Evolutionary conservation across 139 green algal genomes (phyloP), one percentile per base, ranked within the genome.

Genomic region (Edaphochlamys debaryana): DNA sequence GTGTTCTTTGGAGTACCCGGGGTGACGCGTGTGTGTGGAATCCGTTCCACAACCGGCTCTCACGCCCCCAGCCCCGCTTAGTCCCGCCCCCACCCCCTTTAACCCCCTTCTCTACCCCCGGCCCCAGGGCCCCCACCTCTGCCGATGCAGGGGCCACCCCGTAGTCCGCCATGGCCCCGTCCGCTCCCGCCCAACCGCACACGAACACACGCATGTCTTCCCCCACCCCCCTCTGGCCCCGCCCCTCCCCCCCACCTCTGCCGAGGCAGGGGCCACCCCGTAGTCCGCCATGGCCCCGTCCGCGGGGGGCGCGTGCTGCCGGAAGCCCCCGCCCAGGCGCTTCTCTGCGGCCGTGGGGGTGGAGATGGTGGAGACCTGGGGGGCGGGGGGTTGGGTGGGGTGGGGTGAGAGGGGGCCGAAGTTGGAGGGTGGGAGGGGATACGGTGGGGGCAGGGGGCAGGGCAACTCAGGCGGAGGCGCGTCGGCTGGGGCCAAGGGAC

Each of bases 211-310:
- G 9, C 50, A 58, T 22, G 8, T 23, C 48, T 15, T 54, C 48
- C 48, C 48, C 48, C 48, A 11, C 50, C 4, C 50, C 50, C 50
- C 2, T 25, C 50, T 22, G 4, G 20, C 50, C 50, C 6, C 50
- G 2, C 50, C 9, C 50, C 50, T 3, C 50, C 3, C n/a, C 29
- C 48, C 50, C 71, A 79, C 71, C 50, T 79, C 34, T 8, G 50
- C 32, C 3, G 15, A 54, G 5, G 52, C 72, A 1, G 54, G 70
- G 20, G 48, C 70, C 30, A 78, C 4, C 23, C 48, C 48, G 32
- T 78, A 78, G 70, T 78, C 70, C 48, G 70, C 70, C 70, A 66
- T 42, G n/a, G 70, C 48, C 6, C 70, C 70, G 42, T 66, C 70
- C 4, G 48, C 60, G 45, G 45, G 69, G n/a, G 45, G 45, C 50